These are phyloP conservation scores for Colletotrichum filicis DNA, from an alignment of 2,329 filamentous ascomycete species.

Conservation along the genomic window DNA sequence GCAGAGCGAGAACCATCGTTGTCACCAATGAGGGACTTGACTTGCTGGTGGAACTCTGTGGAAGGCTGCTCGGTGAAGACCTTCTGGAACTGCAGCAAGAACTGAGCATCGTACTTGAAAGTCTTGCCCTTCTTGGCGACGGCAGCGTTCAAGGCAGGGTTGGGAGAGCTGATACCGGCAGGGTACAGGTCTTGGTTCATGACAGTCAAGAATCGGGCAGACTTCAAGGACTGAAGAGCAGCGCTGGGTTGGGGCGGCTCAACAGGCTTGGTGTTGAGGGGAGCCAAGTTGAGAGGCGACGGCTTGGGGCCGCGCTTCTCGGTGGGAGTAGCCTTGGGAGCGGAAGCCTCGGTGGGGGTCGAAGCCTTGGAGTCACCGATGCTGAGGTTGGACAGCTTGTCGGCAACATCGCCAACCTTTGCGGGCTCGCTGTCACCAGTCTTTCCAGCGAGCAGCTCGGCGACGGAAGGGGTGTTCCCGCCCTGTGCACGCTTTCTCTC, in stretches of 20 bases:
- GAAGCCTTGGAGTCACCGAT: constrained; percentile 55
- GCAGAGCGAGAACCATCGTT: constrained; percentile 71
- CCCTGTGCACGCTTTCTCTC: constrained; percentile 65
- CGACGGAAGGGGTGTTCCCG: constrained; percentile 59
- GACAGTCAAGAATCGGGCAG: constrained; percentile 86
- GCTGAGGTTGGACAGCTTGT: constrained; percentile 64
- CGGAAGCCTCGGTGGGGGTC: constrained; percentile 55
- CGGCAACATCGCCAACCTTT: constrained; percentile 52
- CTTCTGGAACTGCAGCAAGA: constrained; percentile 94
- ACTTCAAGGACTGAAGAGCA: constrained; percentile 92
- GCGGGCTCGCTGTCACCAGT: constrained; percentile 47
- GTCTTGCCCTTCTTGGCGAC: constrained; percentile 82
- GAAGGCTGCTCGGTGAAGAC: constrained; percentile 98
- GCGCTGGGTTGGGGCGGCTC: constrained; percentile 94
- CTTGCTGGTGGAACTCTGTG: constrained; percentile 89
- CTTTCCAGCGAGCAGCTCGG: constrained; percentile 60
- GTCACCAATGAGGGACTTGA: constrained; percentile 89
- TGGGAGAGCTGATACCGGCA: constrained; percentile 85
- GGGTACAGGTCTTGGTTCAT: constrained; percentile 86
- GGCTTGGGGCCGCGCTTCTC: constrained; percentile 78
- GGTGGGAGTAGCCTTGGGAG: constrained; percentile 62
- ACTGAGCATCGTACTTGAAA: constrained; percentile 95
- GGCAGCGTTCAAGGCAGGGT: constrained; percentile 87
- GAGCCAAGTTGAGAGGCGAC: constrained; percentile 85
- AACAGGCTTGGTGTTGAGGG: constrained; percentile 83